Evolutionary conservation across 768 basidiomycete genomes (phyloP), one percentile per base, ranked within the genome.

Genomic region (Crepidotus variabilis): DNA sequence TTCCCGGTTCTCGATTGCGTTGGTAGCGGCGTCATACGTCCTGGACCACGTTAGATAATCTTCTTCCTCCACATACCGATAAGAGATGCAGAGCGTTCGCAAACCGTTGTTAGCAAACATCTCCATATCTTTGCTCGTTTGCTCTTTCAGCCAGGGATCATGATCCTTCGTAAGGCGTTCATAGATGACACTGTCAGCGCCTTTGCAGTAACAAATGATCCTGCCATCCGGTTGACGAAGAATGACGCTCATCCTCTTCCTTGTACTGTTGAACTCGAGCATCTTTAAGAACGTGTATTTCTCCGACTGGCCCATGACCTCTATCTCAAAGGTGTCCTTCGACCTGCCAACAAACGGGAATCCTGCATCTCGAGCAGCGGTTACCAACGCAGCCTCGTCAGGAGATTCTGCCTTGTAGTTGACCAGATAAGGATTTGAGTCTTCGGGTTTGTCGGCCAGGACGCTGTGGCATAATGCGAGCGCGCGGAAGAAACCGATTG

Each of bases 371-470:
- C 95, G 80, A 14, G 96, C 95, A 8, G 91, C 93, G 28, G 81
- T 87, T 8, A 98, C 96, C 33, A 98, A 79, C 11, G 96, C 96
- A 20, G 94, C 92, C 68, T 98, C 96, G 65, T 98, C 94, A 0
- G 94, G 95, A 2, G 89, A 92, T 72, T 99, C 95, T 3, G 96
- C 96, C 72, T 98, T 98, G 78, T 98, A 98, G 57, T 88, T 83
- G 54, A 96, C 67, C 8, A 75, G 67, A 66, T 79, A 83, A 0
- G 92, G 90, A 2, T 84, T 71, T 21, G 72, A 73, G 54, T 78
- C 67, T 1, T 90, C 86, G 0, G 89, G 82, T 52, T 75, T 79
- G 61, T 96, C 94, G 0, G 93, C 80, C 10, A 98, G 80, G 46
- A 97, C 96, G 14, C 85, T 89, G 67, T 98, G 96, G 65, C 96